These are phyloP conservation scores for Styphnolobium japonicum DNA, from an alignment of 306 rosid species.

Conservation along the genomic window DNA sequence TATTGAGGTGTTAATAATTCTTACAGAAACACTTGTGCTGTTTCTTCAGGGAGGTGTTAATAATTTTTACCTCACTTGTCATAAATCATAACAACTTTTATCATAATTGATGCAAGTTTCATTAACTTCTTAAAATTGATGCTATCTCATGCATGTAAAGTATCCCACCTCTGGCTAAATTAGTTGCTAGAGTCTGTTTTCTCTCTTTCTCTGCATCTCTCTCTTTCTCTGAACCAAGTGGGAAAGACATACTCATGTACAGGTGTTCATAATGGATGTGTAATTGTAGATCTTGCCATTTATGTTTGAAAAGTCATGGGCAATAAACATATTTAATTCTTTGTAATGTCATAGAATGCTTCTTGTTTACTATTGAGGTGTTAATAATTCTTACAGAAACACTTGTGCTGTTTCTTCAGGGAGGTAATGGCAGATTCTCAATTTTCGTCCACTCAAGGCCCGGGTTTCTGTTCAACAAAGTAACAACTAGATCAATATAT, in stretches of 20 bases:
- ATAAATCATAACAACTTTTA: no score
- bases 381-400: slow-evolving; percentile 15
- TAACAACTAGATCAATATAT: slow-evolving; percentile 71
- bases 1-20: background rate
- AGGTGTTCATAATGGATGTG: slow-evolving; percentile 4
- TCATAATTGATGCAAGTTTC: no score
- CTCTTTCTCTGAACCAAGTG: background rate
- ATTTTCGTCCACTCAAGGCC: slow-evolving; percentile 91
- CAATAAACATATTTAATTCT: background rate
- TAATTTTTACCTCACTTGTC: no score
- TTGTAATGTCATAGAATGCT: slow-evolving; percentile 11
- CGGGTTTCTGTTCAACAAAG: slow-evolving; percentile 82
- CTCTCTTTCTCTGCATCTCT: no score
- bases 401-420: slow-evolving; percentile 49
- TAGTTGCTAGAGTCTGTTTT: background rate
- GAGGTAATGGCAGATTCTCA: slow-evolving; percentile 72
- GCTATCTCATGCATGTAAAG: background rate
- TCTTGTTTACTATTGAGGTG: slow-evolving; percentile 10
- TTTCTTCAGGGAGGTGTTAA: slow-evolving; percentile 80
- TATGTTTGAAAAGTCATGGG: background rate
- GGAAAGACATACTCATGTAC: background rate
- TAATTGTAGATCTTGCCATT: background rate
- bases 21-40: slow-evolving; percentile 18
- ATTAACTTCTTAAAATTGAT: no score
- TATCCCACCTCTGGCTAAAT: background rate